These are phyloP conservation scores for Coniochaeta sp. DNA, from an alignment of 2,329 filamentous ascomycete genomes.

Conservation along the genomic window DNA sequence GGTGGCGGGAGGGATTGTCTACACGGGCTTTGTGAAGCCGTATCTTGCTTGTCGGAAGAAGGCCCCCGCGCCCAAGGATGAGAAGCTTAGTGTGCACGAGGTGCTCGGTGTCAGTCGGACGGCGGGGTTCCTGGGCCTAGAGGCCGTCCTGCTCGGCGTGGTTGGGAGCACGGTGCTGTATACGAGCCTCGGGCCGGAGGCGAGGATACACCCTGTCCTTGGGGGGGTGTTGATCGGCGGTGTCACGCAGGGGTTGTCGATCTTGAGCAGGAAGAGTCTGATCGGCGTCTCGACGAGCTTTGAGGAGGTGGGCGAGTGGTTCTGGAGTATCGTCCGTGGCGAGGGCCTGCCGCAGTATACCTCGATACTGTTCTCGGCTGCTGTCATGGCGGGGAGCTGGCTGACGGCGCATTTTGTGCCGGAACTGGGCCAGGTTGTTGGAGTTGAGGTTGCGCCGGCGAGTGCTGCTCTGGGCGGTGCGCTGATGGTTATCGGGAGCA, in stretches of 20 bases:
- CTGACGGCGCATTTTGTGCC: conserved; percentile 24
- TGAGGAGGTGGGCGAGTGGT: conserved; percentile 47
- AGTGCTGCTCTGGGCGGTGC: conserved; percentile 45
- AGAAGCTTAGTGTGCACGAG: conserved; percentile 25
- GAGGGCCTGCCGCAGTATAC: conserved; percentile 27
- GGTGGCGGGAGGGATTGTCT: conserved; percentile 46
- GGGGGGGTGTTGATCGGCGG: conserved; percentile 51
- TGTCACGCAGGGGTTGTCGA: conserved; percentile 44
- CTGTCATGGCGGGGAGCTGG: conserved; percentile 38
- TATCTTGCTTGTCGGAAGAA: conserved; percentile 19
- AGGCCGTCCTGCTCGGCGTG: conserved; percentile 27
- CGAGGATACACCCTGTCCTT: conserved; percentile 32
- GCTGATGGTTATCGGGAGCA: conserved; percentile 50
- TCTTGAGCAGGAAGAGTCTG: conserved; percentile 41
- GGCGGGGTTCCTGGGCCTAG: conserved; percentile 31
- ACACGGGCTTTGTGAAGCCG: conserved; percentile 35
- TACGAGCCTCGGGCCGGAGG: conserved; percentile 17
- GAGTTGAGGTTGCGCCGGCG: conserved; percentile 20
- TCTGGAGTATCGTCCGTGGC: conserved; percentile 33
- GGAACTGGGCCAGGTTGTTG: conserved; percentile 13
- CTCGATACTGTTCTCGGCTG: conserved; percentile 39
- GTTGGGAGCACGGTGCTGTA: conserved; percentile 26
- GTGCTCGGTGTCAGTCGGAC: conserved; percentile 28
- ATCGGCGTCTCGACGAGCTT: conserved; percentile 53
- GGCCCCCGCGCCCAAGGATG: conserved; percentile 1